phyloP scores from a whole-genome alignment of 495 filamentous ascomycete genomes.

The Lasiosphaeria hispida region DNA sequence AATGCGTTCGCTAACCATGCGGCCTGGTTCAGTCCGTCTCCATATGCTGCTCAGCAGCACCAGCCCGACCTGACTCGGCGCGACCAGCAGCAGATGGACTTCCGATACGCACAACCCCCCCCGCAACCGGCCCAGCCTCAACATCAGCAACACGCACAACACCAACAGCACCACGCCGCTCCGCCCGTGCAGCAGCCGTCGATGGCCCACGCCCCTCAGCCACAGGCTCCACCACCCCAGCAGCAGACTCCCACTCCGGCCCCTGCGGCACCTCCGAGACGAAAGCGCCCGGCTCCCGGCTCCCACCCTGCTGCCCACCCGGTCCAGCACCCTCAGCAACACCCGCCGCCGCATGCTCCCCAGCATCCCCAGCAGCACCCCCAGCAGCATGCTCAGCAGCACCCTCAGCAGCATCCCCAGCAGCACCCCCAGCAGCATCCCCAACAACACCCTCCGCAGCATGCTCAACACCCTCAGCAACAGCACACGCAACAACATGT shows the following conservation, averaged over 20 bases:
- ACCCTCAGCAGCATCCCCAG: conserved; percentile 21
- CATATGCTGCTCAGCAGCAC: conserved; percentile 35
- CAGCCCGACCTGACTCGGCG: conserved; percentile 43
- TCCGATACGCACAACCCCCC: conserved; percentile 26
- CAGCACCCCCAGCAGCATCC: conserved; percentile 27
- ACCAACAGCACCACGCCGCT: conserved; percentile 38
- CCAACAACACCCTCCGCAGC: conserved; percentile 22
- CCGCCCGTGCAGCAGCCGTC: conserved; percentile 33
- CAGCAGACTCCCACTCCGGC: conserved; percentile 44
- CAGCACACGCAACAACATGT: conserved; percentile 23
- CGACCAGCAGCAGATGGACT: conserved; percentile 38
- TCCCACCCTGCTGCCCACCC: conserved; percentile 21
- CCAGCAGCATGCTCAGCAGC: conserved; percentile 15
- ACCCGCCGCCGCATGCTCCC: conserved; percentile 14
- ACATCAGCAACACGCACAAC: conserved; percentile 28
- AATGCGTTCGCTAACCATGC: conserved; percentile 34
- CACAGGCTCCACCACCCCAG: conserved; percentile 33
- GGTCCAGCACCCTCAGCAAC: conserved; percentile 21
- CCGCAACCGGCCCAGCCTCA: conserved; percentile 27
- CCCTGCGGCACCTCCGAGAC: conserved; percentile 27
- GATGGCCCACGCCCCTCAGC: conserved; percentile 37
- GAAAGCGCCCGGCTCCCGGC: conserved; percentile 32
- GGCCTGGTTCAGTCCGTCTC: conserved; percentile 29
- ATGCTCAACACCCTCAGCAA: conserved; percentile 10
- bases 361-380: conserved; percentile 26